Evolutionary conservation across 192 early-diverging fungal species (phyloP).

Genomic region (Coemansia sp.): DNA sequence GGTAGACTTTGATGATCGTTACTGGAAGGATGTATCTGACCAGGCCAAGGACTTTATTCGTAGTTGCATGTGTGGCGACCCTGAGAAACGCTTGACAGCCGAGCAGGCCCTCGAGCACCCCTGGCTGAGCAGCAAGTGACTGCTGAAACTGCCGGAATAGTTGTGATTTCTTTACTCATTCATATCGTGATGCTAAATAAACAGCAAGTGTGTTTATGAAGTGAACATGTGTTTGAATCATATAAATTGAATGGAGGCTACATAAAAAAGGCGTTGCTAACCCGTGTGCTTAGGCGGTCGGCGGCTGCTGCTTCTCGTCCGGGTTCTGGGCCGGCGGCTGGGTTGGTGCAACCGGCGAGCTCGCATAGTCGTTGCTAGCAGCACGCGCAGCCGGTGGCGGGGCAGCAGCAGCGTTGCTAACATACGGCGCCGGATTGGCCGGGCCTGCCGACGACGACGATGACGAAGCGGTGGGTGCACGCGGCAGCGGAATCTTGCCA

Average conservation of each 20-base stretch:
- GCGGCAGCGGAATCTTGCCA: constrained; percentile 43
- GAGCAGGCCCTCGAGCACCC: constrained; percentile 77
- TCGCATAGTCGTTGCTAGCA: background rate
- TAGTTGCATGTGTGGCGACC: constrained; percentile 63
- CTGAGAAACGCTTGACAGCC: constrained; percentile 68
- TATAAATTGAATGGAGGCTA: too few relatives aligned
- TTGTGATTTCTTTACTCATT: too few relatives aligned
- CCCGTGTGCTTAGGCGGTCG: too few relatives aligned
- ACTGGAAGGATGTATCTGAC: constrained; percentile 79
- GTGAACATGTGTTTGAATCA: too few relatives aligned
- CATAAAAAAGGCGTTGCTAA: too few relatives aligned
- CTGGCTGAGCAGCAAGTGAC: constrained; percentile 72
- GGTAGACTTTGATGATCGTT: constrained; percentile 67
- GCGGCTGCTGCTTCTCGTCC: constrained; percentile 2
- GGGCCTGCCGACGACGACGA: background rate
- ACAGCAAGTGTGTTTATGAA: too few relatives aligned
- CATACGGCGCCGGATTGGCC: too few relatives aligned
- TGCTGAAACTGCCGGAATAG: too few relatives aligned
- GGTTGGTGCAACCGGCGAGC: background rate
- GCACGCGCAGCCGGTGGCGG: background rate
- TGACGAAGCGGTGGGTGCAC: constrained; percentile 2
- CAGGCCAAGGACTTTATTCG: constrained; percentile 73
- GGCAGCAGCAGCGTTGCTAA: background rate
- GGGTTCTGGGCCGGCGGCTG: background rate
- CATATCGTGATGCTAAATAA: too few relatives aligned